Evolutionary conservation across 192 early-diverging fungal genomes (phyloP).

Genomic region (Coemansia furcata): DNA sequence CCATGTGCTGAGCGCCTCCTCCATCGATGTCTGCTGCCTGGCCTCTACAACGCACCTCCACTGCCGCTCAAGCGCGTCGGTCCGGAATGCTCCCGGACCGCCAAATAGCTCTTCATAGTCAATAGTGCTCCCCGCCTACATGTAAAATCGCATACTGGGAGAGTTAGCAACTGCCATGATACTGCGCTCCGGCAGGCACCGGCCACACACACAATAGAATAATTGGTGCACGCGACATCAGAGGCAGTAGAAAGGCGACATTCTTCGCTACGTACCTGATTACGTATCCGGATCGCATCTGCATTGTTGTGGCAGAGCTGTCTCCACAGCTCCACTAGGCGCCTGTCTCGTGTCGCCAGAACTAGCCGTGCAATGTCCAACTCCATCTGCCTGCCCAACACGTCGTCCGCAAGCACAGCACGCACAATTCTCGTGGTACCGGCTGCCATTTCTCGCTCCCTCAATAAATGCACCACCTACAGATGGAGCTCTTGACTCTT

Average conservation of each 20-base stretch:
- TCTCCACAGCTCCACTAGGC: constrained; percentile 32
- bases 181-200: background rate
- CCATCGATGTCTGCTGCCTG: background rate
- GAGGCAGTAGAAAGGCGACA: background rate
- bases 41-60: constrained; percentile 17
- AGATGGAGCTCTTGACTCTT: constrained; percentile 4
- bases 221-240: background rate
- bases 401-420: constrained; percentile 10
- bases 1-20: constrained; percentile 9
- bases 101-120: constrained; percentile 20
- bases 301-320: constrained; percentile 12
- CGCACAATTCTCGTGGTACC: constrained; percentile 9
- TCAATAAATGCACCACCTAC: constrained; percentile 44
- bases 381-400: constrained; percentile 15
- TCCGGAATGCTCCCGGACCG: background rate
- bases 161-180: constrained; percentile 4
- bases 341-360: constrained; percentile 19
- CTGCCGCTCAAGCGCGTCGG: constrained; percentile 11
- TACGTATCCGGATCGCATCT: background rate
- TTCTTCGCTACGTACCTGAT: constrained; percentile 8
- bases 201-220: constrained; percentile 7
- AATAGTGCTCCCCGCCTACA: background rate
- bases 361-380: constrained; percentile 27
- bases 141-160: background rate
- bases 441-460: background rate